These are phyloP conservation scores for Aspergillus ochraceoroseus DNA, from an alignment of 2,329 filamentous ascomycete genomes.

Conservation along the genomic window DNA sequence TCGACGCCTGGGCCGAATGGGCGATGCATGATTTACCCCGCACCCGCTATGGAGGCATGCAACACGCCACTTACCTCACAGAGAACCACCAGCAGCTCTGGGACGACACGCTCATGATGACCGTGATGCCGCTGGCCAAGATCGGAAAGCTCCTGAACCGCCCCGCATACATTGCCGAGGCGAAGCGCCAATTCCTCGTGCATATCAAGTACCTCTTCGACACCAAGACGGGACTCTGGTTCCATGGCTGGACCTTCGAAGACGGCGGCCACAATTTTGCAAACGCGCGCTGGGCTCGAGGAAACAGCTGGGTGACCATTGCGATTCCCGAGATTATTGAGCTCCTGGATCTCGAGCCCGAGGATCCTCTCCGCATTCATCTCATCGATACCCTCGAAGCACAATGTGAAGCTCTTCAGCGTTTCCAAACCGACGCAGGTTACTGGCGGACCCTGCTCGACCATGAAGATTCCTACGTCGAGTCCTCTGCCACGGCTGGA, in stretches of 20 bases:
- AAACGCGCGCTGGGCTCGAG: constrained; percentile 53
- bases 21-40: constrained; percentile 70
- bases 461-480: constrained; percentile 65
- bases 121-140: constrained; percentile 72
- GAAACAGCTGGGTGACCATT: constrained; percentile 67
- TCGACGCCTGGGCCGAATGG: constrained; percentile 79
- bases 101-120: constrained; percentile 89
- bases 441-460: constrained; percentile 73
- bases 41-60: constrained; percentile 67
- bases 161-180: constrained; percentile 70
- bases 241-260: constrained; percentile 76
- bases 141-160: constrained; percentile 66
- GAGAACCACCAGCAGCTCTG: constrained; percentile 71
- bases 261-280: constrained; percentile 59
- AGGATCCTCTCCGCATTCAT: constrained; percentile 57
- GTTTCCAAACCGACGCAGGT: constrained; percentile 58
- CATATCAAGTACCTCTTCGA: constrained; percentile 78
- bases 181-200: constrained; percentile 69
- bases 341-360: constrained; percentile 56
- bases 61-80: constrained; percentile 68
- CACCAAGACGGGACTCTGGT: constrained; percentile 65
- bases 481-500: constrained; percentile 72
- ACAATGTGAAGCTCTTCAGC: constrained; percentile 61
- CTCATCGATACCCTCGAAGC: constrained; percentile 55
- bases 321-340: constrained; percentile 79